A percentile compares a stretch with the other conserved stretches of the same genome.
Evolutionary conservation across 177 flowering plant genomes (phyloP).

Genomic region (Vitis hybrid): DNA sequence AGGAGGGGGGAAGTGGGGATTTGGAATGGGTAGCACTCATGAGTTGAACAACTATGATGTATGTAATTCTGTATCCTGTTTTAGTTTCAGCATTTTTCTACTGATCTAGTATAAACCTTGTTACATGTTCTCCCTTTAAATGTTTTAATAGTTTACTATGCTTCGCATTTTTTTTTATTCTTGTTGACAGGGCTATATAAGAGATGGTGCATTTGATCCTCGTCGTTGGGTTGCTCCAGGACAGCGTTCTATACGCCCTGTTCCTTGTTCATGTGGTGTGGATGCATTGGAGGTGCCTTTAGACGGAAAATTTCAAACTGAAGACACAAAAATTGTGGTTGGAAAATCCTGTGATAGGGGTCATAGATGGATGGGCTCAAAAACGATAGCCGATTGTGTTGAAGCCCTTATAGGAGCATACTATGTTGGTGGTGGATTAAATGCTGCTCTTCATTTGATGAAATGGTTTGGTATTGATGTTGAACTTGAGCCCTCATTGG

Average conservation of each 20-base stretch:
- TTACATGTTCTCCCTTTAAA: neutral
- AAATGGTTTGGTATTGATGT: slow-evolving; percentile 75
- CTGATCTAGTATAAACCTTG: neutral
- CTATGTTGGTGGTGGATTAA: slow-evolving; percentile 74
- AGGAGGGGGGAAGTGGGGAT: too few relatives aligned
- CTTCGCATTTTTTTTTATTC: neutral
- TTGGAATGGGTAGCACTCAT: too few relatives aligned
- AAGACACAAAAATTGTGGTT: slow-evolving; percentile 46
- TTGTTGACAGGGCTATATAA: slow-evolving; percentile 61
- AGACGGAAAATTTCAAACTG: slow-evolving; percentile 41
- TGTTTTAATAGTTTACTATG: neutral
- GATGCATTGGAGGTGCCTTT: slow-evolving; percentile 75
- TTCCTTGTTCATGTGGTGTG: slow-evolving; percentile 70
- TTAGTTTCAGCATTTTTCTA: too few relatives aligned
- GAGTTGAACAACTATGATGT: too few relatives aligned
- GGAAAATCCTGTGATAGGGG: slow-evolving; percentile 82
- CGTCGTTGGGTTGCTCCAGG: slow-evolving; percentile 97
- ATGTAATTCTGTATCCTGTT: too few relatives aligned
- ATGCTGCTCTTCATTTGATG: slow-evolving; percentile 64
- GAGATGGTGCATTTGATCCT: slow-evolving; percentile 86
- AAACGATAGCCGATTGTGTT: slow-evolving; percentile 86
- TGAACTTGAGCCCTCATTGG: slow-evolving; percentile 49
- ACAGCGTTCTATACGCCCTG: slow-evolving; percentile 54
- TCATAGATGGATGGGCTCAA: slow-evolving; percentile 92
- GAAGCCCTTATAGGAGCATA: slow-evolving; percentile 95